Base-by-base conservation (phyloP, 345 rosid species). In the Lepidium africanum region DNA sequence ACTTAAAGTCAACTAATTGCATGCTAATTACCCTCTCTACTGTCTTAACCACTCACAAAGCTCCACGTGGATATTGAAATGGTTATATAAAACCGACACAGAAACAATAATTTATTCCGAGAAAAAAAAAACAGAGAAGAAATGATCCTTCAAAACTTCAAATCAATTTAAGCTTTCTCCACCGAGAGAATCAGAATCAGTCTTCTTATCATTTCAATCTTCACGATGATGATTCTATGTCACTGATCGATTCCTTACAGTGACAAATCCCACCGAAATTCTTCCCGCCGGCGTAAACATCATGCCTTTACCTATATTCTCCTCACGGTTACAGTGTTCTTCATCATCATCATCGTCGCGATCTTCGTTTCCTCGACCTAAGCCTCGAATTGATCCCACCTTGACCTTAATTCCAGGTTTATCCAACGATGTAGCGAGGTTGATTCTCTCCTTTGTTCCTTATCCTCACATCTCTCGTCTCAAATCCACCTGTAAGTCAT, bases 381-480 rank as follows among this genome's bases (percentile, higher is more conserved):
- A 64, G 59, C 69, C 63, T 21, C 58, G 77, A 46, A 25, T 81
- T 50, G 80, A 70, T 39, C 85, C 79, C 25, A 59, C 70, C 56
- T 72, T 32, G 40, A 63, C 81, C 54, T 81, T 91, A 30, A 81
- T 91, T 38, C 97, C 97, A 4, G 93, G 93, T 47, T 79, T 91
- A 12, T 89, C 96, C 6, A 79, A 85, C 80, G 96, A 91, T 61
- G 70, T 91, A 47, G 83, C 81, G 9, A 78, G 80, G 8, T 54
- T 73, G 40, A 81, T 86, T 56, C 85, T 91, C 16, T 84, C 93
- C 65, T 77, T 75, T 72, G 43, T 91, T 52, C 98, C 96, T 2
- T 85, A 86, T 75, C 77, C 91, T 2, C 87, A 90, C 79, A 93
- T 86, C 49, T 63, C 82, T 49, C 93, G 97, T 13, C 80, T 90